phyloP scores from a whole-genome alignment of 2,329 filamentous ascomycete species.

The Fusarium albosuccineum region DNA sequence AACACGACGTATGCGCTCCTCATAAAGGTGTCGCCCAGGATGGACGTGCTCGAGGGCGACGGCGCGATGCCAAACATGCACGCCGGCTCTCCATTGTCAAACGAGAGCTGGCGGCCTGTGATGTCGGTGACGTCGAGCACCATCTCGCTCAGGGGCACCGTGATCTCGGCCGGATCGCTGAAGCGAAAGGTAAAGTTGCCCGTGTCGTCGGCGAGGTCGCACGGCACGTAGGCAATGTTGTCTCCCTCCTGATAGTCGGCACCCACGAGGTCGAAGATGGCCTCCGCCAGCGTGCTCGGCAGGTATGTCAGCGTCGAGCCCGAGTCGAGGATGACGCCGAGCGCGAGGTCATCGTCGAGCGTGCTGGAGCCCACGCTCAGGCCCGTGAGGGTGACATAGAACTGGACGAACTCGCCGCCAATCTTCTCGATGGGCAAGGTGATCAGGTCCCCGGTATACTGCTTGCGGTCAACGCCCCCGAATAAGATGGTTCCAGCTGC shows the following conservation, averaged over 20 bases:
- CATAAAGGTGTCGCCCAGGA: constrained; percentile 81
- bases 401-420: constrained; percentile 67
- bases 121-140: constrained; percentile 65
- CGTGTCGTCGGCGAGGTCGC: constrained; percentile 60
- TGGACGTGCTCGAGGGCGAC: constrained; percentile 65
- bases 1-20: constrained; percentile 82
- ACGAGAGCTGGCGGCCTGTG: constrained; percentile 62
- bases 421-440: constrained; percentile 75
- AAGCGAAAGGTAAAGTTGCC: constrained; percentile 66
- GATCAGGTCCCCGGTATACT: constrained; percentile 72
- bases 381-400: constrained; percentile 76
- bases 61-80: constrained; percentile 78
- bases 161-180: constrained; percentile 62
- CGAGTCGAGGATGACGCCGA: constrained; percentile 78
- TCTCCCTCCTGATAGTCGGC: constrained; percentile 68
- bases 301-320: constrained; percentile 77
- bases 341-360: constrained; percentile 63
- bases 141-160: constrained; percentile 70
- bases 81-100: constrained; percentile 65
- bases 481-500: constrained; percentile 78
- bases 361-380: constrained; percentile 60
- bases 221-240: constrained; percentile 72
- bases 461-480: constrained; percentile 77
- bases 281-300: constrained; percentile 65
- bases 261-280: constrained; percentile 70